Percentiles rank a stretch among this genome's conserved stretches.
phyloP scores from a whole-genome alignment of 441 rosid genomes.

The Gossypium gossypioides region DNA sequence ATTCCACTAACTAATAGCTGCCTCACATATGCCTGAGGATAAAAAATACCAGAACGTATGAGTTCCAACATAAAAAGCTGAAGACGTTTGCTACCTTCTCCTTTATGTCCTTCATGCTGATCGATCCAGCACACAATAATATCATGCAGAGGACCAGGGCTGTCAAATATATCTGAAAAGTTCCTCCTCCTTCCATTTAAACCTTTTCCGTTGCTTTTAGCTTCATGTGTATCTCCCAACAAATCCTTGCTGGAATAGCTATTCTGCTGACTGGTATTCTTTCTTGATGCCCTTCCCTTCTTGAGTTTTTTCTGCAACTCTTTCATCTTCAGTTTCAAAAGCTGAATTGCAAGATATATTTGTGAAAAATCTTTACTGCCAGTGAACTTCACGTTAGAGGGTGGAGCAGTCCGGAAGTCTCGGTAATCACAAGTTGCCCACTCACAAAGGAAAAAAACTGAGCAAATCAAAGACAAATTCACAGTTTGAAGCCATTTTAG shows the following conservation, averaged over 20 bases:
- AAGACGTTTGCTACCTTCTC: constrained; percentile 67
- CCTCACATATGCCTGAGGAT: constrained; percentile 84
- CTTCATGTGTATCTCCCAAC: constrained; percentile 27
- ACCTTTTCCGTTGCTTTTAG: constrained; percentile 20
- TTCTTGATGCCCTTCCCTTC: constrained; percentile 31
- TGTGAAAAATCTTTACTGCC: constrained; percentile 81
- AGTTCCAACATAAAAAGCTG: constrained; percentile 78
- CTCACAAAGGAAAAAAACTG: constrained; percentile 84
- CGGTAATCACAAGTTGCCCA: constrained; percentile 98
- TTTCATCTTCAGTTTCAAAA: constrained; percentile 61
- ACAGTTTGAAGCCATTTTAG: constrained; percentile 73
- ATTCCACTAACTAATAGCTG: constrained; percentile 89
- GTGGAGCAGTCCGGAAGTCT: constrained; percentile 62
- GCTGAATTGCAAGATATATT: constrained; percentile 67
- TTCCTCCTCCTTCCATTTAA: constrained; percentile 17
- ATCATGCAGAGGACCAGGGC: constrained; percentile 92
- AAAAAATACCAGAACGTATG: constrained; percentile 69
- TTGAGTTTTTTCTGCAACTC: constrained; percentile 40
- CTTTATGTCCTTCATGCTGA: constrained; percentile 78
- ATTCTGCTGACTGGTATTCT: constrained; percentile 25
- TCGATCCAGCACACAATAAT: constrained; percentile 95
- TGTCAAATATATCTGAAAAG: constrained; percentile 56
- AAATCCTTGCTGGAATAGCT: constrained; percentile 25
- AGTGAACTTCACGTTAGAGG: constrained; percentile 57
- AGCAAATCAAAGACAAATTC: constrained; percentile 57